Conservation (phyloP, 169 alveolate species). For the Toxoplasma gondii region DNA sequence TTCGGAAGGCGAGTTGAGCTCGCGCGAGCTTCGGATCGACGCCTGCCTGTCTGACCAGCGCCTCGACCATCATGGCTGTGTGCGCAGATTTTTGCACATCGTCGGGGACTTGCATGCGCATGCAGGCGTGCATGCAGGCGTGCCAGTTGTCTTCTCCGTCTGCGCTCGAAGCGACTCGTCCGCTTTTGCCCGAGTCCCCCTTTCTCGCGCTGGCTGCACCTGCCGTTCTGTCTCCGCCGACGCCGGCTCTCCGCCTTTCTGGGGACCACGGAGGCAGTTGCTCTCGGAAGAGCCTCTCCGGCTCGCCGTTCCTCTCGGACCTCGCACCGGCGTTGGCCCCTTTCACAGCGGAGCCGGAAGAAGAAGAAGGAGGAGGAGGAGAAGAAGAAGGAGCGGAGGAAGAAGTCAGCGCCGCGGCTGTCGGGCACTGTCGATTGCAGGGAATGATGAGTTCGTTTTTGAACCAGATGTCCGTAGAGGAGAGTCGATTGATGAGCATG, state of each 20-base stretch:
- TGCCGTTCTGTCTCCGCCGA: neutral
- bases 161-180: no score
- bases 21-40: neutral
- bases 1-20: neutral
- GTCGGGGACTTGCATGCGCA: neutral
- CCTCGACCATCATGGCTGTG: slow-evolving; percentile 1
- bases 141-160: neutral
- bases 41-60: slow-evolving; percentile 16
- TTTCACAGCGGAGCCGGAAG: neutral
- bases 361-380: no score
- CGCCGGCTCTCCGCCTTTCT: neutral
- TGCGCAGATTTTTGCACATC: neutral
- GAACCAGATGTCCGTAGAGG: slow-evolving; percentile 33
- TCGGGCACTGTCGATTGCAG: neutral
- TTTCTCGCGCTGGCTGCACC: neutral
- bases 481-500: slow-evolving; percentile 3
- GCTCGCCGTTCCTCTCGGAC: neutral
- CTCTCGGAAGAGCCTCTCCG: no score
- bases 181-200: no score
- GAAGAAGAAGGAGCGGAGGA: no score
- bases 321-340: neutral
- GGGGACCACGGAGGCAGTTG: neutral
- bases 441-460: slow-evolving; percentile 12
- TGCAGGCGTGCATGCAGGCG: neutral
- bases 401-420: neutral